A percentile compares a stretch with the other conserved stretches of the same genome.
Evolutionary conservation across 2,329 filamentous ascomycete genomes (phyloP).

Genomic region (Calonectria crousiana): DNA sequence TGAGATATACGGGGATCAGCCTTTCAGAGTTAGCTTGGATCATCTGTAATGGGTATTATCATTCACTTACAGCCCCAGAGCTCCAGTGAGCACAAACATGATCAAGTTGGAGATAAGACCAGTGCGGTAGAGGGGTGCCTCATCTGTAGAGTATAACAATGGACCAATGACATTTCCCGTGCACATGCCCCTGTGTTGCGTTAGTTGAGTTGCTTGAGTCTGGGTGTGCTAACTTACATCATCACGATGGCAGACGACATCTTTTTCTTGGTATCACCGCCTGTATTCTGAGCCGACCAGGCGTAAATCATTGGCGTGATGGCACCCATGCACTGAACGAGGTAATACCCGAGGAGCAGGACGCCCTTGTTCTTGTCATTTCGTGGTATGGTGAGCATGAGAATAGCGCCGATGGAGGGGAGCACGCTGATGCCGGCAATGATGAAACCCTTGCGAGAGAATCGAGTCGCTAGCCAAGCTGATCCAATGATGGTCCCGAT

Average conservation of each 20-base stretch:
- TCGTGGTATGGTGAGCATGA: constrained; percentile 62
- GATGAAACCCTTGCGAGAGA: constrained; percentile 66
- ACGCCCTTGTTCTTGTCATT: constrained; percentile 56
- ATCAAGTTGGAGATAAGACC: constrained; percentile 68
- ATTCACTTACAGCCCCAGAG: constrained; percentile 48
- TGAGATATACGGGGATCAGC: constrained; percentile 57
- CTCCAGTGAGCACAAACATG: constrained; percentile 68
- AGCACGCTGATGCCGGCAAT: constrained; percentile 64
- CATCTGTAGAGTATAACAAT: constrained; percentile 62
- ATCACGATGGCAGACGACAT: constrained; percentile 68
- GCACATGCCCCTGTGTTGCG: constrained; percentile 59
- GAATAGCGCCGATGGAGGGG: constrained; percentile 58
- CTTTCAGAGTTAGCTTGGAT: not conserved
- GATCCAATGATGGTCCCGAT: constrained; percentile 69
- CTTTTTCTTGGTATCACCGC: constrained; percentile 74
- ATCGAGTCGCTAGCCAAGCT: constrained; percentile 59
- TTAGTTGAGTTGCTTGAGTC: not conserved
- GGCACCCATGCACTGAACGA: constrained; percentile 7
- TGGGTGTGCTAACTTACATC: constrained; percentile 44
- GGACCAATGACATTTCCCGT: constrained; percentile 72
- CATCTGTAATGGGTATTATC: accelerated
- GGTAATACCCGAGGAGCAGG: constrained; percentile 67
- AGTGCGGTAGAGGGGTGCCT: constrained; percentile 51
- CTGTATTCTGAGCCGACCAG: constrained; percentile 67
- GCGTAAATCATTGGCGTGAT: constrained; percentile 59